Evolutionary conservation across 2,329 filamentous ascomycete genomes (phyloP), one percentile per base, ranked within the genome.

Genomic region (Fusarium sp.): DNA sequence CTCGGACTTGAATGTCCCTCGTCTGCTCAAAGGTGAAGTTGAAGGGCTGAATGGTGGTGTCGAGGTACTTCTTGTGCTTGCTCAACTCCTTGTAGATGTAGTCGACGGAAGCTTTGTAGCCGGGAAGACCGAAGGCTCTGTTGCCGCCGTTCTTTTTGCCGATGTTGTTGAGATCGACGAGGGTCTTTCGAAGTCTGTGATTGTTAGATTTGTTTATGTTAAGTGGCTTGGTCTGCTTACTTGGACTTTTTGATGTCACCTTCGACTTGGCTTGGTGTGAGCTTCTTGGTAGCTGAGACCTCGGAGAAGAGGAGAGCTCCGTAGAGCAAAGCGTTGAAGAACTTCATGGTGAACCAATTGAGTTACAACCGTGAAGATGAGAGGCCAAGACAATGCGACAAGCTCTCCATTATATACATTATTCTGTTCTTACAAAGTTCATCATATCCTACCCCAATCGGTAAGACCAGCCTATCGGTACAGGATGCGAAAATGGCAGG

Each of bases 101-200:
- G 71, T 90, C 86, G 20, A 86, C 77, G 0, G 87, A 89, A 3
- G 87, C 88, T 53, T 84, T 83, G 81, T 85, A 90, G 16, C 88
- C 88, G 2, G 87, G 86, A 12, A 86, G 79, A 16, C 88, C 88
- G 62, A 88, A 89, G 8, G 88, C 88, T 53, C 88, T 83, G 77
- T 89, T 89, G 18, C 87, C 88, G 42, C 86, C 87, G 71, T 90
- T 86, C 54, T 83, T 80, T 30, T 78, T 78, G 15, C 83, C 88
- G 57, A 90, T 89, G 45, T 82, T 78, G 74, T 89, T 81, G 8
- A 90, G 80, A 61, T 84, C 82, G 73, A 82, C 80, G n/a, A 90
- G 83, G 47, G 86, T 86, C 58, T 82, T 80, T 76, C 85, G 82
- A 22, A 90, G 79, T 24, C 87, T 88, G 53, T 46, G 3, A 9